Evolutionary conservation across 2,329 filamentous ascomycete genomes (phyloP), one percentile per base, ranked within the genome.

Genomic region (Microcyclosporella mali): DNA sequence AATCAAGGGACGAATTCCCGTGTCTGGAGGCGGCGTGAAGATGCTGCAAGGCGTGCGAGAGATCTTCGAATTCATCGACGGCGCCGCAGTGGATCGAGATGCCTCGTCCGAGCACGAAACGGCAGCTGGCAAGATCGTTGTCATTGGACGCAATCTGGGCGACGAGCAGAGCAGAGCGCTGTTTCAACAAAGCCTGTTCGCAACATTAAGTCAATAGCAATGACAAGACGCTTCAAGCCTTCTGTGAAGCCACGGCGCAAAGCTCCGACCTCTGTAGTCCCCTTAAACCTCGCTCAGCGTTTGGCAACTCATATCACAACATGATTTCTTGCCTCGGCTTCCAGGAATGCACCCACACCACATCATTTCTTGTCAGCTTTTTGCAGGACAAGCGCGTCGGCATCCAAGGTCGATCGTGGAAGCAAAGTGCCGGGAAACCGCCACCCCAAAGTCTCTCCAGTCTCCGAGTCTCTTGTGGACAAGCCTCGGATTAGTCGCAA

Each of bases 11-110:
- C 79, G 87, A 2, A 65, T 97, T 6, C 70, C 77, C 0, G 70
- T 90, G 14, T 59, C 68, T 0, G 72, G 82, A 41, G 87, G 86
- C 1, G 69, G 71, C 0, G 69, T 80, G 33, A 85, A 87, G 61
- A 79, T 97, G 50, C 73, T 97, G 6, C 92, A 98, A 64, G 92
- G 89, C 2, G 92, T 98, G 1, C 73, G 90, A 40, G 90, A 95
- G 56, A 77, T 97, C 12, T 98, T 97, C 63, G 92, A 98, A 58
- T 84, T 97, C 17, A 78, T 87, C 17, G 88, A 95, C 45, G 53
- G 49, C 4, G 43, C 33, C 1, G 35, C 43, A 4, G 50, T 39
- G 12, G 30, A 29, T 17, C 41, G 29, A 4, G 21, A 25, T 6
- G 4, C 9, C 9, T 37, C 31, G 10, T 40, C 21, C 3, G 31